A percentile compares a stretch with the other conserved stretches of the same genome.
Evolutionary conservation across 1,284 basidiomycete genomes (phyloP).

Genomic region (Sphaerobolus stellatus): DNA sequence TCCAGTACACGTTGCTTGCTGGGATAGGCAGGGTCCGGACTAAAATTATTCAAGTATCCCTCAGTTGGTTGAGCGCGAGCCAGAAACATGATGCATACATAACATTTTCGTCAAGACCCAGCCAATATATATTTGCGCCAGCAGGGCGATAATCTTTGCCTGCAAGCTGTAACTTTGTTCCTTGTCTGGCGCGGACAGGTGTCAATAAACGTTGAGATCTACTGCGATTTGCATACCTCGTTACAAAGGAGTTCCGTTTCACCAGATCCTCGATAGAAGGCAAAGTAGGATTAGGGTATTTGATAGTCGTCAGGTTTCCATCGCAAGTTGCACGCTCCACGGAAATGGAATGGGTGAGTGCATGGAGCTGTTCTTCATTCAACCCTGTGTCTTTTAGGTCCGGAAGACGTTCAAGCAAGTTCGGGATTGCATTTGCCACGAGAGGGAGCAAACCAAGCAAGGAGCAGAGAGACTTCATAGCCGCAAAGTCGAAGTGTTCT

Average conservation of each 20-base stretch:
- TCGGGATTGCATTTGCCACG: background rate
- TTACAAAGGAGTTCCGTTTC: slow-evolving; percentile 12
- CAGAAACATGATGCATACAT: slow-evolving; percentile 24
- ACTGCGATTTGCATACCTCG: background rate
- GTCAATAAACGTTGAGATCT: no score
- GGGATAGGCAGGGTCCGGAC: slow-evolving; percentile 30
- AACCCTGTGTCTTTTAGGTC: background rate
- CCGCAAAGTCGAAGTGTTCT: no score
- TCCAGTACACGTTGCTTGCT: slow-evolving; percentile 27
- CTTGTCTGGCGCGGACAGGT: slow-evolving; percentile 1
- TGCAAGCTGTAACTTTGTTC: slow-evolving; percentile 6
- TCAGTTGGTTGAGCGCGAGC: slow-evolving; percentile 22
- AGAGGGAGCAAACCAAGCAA: slow-evolving; percentile 3
- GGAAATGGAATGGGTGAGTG: background rate
- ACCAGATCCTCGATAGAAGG: slow-evolving; percentile 8
- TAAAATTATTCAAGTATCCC: slow-evolving; percentile 9
- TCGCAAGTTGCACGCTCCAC: slow-evolving; percentile 3
- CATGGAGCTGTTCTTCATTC: background rate
- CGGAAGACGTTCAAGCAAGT: background rate
- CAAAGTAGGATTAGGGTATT: slow-evolving; percentile 7
- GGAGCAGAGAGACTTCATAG: slow-evolving; percentile 5
- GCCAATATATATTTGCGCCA: slow-evolving; percentile 31
- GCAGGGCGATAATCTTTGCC: slow-evolving; percentile 12
- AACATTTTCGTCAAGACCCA: slow-evolving; percentile 27
- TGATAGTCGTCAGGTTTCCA: background rate